Conservation (phyloP, 495 filamentous ascomycete species). For the Penicillium riverlandense region DNA sequence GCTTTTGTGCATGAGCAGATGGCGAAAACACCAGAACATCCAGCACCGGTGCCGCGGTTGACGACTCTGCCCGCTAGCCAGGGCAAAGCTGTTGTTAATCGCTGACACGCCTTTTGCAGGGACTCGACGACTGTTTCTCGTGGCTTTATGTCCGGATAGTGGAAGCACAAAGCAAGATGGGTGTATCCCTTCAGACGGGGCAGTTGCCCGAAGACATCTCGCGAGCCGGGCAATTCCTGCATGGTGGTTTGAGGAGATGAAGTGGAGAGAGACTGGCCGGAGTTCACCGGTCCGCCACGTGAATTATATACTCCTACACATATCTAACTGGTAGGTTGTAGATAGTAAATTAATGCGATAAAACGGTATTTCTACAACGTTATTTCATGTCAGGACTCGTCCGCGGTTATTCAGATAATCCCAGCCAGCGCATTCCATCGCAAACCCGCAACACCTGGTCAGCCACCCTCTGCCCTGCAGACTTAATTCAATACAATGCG, state of each 20-base stretch:
- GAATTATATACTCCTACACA: neutral
- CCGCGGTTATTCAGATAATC: neutral
- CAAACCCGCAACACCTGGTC: conserved; percentile 16
- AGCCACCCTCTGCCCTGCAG: conserved; percentile 12
- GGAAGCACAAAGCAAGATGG: conserved; percentile 24
- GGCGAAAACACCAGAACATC: conserved; percentile 21
- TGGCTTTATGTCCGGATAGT: conserved; percentile 7
- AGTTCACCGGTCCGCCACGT: neutral
- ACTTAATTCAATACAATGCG: conserved; percentile 24
- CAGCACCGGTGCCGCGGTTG: conserved; percentile 9
- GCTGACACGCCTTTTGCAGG: conserved; percentile 17
- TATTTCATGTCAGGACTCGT: too few relatives aligned
- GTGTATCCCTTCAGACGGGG: conserved; percentile 33
- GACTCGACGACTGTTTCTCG: conserved; percentile 8
- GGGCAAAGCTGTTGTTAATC: conserved; percentile 18
- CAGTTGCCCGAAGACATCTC: conserved; percentile 31
- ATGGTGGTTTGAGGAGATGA: neutral
- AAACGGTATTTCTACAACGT: too few relatives aligned
- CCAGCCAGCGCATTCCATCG: conserved; percentile 13
- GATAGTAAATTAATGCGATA: too few relatives aligned
- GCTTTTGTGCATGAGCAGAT: conserved; percentile 4
- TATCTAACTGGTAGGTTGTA: too few relatives aligned
- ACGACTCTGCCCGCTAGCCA: conserved; percentile 26
- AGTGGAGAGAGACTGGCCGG: neutral
- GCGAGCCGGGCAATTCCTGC: conserved; percentile 1